These are phyloP conservation scores for Hyphopichia buzzinii DNA, from an alignment of 1,139 yeast genomes.

Conservation along the genomic window DNA sequence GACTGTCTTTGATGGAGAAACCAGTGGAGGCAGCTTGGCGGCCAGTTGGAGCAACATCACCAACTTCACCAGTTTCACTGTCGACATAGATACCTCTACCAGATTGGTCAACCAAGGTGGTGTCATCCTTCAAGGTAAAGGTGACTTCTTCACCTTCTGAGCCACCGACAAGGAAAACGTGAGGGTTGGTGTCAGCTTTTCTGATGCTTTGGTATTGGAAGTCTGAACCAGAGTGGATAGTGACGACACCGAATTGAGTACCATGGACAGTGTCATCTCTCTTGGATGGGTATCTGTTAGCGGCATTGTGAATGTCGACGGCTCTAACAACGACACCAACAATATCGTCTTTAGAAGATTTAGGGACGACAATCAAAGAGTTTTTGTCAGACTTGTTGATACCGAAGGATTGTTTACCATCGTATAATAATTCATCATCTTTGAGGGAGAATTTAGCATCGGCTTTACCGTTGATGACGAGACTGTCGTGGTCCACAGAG, in stretches of 20 bases:
- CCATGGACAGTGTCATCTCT: not conserved
- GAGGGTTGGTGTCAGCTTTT: constrained; percentile 20
- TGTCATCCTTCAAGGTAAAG: constrained; percentile 19
- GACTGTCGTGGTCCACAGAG: constrained; percentile 12
- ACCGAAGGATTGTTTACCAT: constrained; percentile 14
- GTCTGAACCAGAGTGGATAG: constrained; percentile 21
- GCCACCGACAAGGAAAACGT: constrained; percentile 27
- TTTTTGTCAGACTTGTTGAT: constrained; percentile 13
- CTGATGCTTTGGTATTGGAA: constrained; percentile 20
- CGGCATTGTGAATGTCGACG: not conserved
- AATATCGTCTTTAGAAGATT: not conserved
- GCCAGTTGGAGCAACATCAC: constrained; percentile 23
- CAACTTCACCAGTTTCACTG: constrained; percentile 23
- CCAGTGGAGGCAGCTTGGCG: constrained; percentile 19
- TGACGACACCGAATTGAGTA: constrained; percentile 13
- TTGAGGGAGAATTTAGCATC: constrained; percentile 17
- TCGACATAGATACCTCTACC: constrained; percentile 21
- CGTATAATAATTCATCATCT: constrained; percentile 12
- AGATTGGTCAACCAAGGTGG: constrained; percentile 23
- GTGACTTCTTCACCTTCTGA: constrained; percentile 16
- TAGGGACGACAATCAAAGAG: constrained; percentile 8
- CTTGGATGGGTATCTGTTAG: constrained; percentile 2
- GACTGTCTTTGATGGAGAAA: constrained; percentile 17
- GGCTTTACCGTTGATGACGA: constrained; percentile 13
- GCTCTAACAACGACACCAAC: constrained; percentile 3